phyloP scores from a whole-genome alignment of 2,329 filamentous ascomycete species.

The Ceratocystis lukuohia region DNA sequence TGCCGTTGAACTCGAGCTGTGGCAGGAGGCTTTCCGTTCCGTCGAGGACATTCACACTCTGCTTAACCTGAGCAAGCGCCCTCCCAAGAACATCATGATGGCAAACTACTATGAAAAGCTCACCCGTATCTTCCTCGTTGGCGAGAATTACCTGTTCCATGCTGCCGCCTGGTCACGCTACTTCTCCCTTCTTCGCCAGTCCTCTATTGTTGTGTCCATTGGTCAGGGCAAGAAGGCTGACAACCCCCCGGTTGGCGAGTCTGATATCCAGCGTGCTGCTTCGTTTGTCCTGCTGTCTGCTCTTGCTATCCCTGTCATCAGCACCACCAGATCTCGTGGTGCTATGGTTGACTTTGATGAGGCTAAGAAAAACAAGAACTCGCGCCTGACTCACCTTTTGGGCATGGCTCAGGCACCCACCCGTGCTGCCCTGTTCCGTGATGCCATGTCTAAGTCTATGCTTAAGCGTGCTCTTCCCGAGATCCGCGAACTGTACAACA shows the following conservation, averaged over 20 bases:
- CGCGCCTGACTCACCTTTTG: conserved; percentile 84
- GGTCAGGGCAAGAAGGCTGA: conserved; percentile 88
- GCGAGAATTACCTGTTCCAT: conserved; percentile 99
- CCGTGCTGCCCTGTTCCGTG: conserved; percentile 82
- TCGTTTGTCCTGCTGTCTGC: conserved; percentile 93
- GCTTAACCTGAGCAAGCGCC: conserved; percentile 92
- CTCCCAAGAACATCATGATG: conserved; percentile 99
- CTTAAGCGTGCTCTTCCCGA: conserved; percentile 85
- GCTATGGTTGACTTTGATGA: conserved; percentile 95
- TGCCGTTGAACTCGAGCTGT: conserved; percentile 91
- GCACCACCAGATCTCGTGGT: conserved; percentile 88
- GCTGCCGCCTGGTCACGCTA: conserved; percentile 95
- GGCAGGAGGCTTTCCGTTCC: conserved; percentile 98
- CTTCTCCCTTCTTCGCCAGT: conserved; percentile 91
- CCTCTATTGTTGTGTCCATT: conserved; percentile 64
- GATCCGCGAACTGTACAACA: conserved; percentile 95
- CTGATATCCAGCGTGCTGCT: conserved; percentile 83
- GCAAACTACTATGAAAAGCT: conserved; percentile 99
- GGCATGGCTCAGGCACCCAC: conserved; percentile 86
- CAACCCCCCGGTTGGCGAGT: conserved; percentile 77
- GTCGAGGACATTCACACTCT: conserved; percentile 98
- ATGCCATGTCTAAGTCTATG: conserved; percentile 87
- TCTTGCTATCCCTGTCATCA: conserved; percentile 97
- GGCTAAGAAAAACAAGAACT: conserved; percentile 97
- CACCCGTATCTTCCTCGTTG: conserved; percentile 94